Percentiles rank a stretch among this genome's conserved stretches.
Evolutionary conservation across 257 asterid genomes (phyloP).

Genomic region (Capsicum baccatum): DNA sequence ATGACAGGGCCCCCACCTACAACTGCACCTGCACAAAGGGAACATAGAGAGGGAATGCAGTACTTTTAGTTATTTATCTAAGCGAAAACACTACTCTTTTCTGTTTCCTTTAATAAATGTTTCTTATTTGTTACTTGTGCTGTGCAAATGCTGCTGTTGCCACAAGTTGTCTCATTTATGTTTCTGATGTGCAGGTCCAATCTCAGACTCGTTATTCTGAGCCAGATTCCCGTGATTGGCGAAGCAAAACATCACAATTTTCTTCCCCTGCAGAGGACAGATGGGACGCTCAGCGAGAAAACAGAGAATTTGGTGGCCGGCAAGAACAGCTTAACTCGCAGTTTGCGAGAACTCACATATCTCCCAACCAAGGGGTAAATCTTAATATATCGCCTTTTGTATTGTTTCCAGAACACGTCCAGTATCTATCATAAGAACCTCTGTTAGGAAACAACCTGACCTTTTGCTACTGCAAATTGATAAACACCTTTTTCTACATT

Average conservation of each 20-base stretch:
- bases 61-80: not conserved
- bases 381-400: constrained; percentile 5
- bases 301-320: constrained; percentile 21
- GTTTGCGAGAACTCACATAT: constrained; percentile 52
- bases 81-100: not conserved
- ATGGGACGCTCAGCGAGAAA: constrained; percentile 53
- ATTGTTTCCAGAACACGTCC: constrained; percentile 10
- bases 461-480: not conserved
- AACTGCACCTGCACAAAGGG: not conserved
- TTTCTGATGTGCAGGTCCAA: constrained; percentile 43
- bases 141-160: not conserved
- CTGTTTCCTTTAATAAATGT: not conserved
- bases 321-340: constrained; percentile 42
- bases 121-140: not conserved
- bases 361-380: constrained; percentile 59
- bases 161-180: constrained; percentile 7
- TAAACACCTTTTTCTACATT: not conserved
- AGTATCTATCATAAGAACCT: not conserved
- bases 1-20: not conserved
- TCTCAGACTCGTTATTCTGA: constrained; percentile 64
- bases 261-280: constrained; percentile 51
- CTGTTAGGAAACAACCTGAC: not conserved
- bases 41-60: not conserved
- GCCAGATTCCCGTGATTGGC: constrained; percentile 67
- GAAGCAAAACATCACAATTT: constrained; percentile 49